phyloP scores from a whole-genome alignment of 2,329 filamentous ascomycete species.

The Piedraia hortae region DNA sequence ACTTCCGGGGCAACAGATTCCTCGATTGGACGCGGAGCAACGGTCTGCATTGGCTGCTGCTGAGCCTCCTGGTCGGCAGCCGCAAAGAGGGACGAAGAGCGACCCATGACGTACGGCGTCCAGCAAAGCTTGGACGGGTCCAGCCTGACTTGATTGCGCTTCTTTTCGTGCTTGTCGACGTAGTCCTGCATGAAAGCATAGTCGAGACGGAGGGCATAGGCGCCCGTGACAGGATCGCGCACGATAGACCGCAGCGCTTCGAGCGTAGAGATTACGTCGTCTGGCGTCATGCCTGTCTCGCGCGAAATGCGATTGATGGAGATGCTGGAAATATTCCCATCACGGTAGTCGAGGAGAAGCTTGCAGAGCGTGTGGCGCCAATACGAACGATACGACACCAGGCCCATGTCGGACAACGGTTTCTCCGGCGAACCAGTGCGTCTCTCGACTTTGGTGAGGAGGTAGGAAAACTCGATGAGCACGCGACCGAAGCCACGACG shows the following conservation, averaged over 20 bases:
- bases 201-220: constrained; percentile 75
- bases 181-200: constrained; percentile 65
- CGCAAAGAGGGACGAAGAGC: constrained; percentile 17
- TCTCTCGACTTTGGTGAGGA: constrained; percentile 72
- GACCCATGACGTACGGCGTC: constrained; percentile 94
- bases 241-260: constrained; percentile 76
- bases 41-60: constrained; percentile 35
- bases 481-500: constrained; percentile 91
- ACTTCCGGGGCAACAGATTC: constrained; percentile 1
- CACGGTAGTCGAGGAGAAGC: constrained; percentile 41
- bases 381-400: constrained; percentile 93
- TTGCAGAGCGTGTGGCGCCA: constrained; percentile 78
- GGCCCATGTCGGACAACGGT: constrained; percentile 85
- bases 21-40: constrained; percentile 36
- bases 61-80: constrained; percentile 15
- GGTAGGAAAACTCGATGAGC: constrained; percentile 92
- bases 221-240: constrained; percentile 61
- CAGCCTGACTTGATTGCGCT: constrained; percentile 65
- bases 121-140: constrained; percentile 60
- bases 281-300: constrained; percentile 78
- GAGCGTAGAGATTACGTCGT: constrained; percentile 82
- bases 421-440: constrained; percentile 95
- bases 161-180: constrained; percentile 65
- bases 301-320: constrained; percentile 44
- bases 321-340: constrained; percentile 10